Evolutionary conservation across 2,329 filamentous ascomycete genomes (phyloP).

Genomic region (Xylaria arbuscula): DNA sequence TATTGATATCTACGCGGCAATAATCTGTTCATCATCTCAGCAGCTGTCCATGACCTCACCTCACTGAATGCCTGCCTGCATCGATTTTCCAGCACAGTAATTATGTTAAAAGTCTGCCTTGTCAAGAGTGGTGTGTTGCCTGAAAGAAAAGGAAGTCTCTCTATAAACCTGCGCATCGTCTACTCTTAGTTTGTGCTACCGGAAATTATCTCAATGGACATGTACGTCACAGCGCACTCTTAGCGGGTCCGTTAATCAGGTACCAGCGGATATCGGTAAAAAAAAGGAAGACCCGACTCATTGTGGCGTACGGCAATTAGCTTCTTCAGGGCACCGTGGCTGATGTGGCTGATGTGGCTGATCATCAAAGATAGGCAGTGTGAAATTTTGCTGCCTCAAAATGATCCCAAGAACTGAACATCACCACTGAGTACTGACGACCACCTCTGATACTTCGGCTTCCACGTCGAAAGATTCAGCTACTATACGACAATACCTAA

Average conservation of each 20-base stretch:
- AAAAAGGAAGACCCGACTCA: not conserved
- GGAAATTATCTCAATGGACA: conserved; percentile 24
- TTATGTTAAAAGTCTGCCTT: not conserved
- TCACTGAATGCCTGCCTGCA: not conserved
- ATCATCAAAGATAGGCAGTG: conserved; percentile 16
- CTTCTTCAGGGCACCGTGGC: not conserved
- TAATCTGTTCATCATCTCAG: conserved; percentile 24
- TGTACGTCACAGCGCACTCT: conserved; percentile 13
- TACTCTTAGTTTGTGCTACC: not conserved
- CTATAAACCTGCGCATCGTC: not conserved
- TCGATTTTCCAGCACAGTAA: not conserved
- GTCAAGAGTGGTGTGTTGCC: not conserved
- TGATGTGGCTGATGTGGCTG: conserved; percentile 19
- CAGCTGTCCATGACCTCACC: conserved; percentile 4
- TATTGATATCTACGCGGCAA: conserved; percentile 8
- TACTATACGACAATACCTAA: not conserved
- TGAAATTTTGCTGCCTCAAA: not conserved
- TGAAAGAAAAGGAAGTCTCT: not conserved
- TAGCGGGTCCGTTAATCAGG: conserved; percentile 16
- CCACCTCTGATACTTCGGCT: not conserved
- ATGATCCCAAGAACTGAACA: not conserved
- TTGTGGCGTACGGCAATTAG: conserved; percentile 15
- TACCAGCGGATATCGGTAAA: conserved; percentile 15
- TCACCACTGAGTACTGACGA: too few species aligned
- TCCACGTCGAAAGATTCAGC: not conserved